These are phyloP conservation scores for Malassezia dermatis DNA, from an alignment of 1,284 basidiomycete species.

Conservation along the genomic window DNA sequence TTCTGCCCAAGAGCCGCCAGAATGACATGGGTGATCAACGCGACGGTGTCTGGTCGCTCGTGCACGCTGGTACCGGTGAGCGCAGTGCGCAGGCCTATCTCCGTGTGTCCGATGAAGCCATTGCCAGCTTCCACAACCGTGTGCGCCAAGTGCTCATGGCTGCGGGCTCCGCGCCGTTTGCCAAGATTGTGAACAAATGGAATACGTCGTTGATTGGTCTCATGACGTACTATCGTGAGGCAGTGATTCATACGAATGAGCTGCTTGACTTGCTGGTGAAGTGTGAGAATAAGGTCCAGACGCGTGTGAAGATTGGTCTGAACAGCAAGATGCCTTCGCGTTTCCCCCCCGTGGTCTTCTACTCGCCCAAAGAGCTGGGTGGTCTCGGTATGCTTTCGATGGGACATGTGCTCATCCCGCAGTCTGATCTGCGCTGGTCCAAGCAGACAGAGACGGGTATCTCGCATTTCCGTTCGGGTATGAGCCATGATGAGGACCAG, in stretches of 20 bases:
- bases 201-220: conserved; percentile 62
- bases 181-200: conserved; percentile 99
- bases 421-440: conserved; percentile 91
- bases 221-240: conserved; percentile 98
- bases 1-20: conserved; percentile 86
- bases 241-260: conserved; percentile 95
- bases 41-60: conserved; percentile 95
- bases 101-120: conserved; percentile 88
- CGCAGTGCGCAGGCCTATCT: conserved; percentile 94
- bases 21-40: conserved; percentile 93
- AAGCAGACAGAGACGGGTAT: conserved; percentile 86
- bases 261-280: conserved; percentile 52
- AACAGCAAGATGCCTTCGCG: conserved; percentile 99
- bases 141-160: conserved; percentile 97
- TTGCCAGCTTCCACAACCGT: conserved; percentile 50
- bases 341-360: conserved; percentile 67
- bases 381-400: conserved; percentile 98
- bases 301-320: conserved; percentile 94
- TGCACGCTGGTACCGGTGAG: conserved; percentile 87
- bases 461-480: conserved; percentile 92
- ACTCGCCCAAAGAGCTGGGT: conserved; percentile 53
- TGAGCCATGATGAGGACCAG: conserved; percentile 61
- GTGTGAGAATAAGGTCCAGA: conserved; percentile 57
- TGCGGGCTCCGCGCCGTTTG: conserved; percentile 95
- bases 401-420: conserved; percentile 96